Evolutionary conservation across 1,139 yeast species (phyloP).

Genomic region (Ashbya aceris): DNA sequence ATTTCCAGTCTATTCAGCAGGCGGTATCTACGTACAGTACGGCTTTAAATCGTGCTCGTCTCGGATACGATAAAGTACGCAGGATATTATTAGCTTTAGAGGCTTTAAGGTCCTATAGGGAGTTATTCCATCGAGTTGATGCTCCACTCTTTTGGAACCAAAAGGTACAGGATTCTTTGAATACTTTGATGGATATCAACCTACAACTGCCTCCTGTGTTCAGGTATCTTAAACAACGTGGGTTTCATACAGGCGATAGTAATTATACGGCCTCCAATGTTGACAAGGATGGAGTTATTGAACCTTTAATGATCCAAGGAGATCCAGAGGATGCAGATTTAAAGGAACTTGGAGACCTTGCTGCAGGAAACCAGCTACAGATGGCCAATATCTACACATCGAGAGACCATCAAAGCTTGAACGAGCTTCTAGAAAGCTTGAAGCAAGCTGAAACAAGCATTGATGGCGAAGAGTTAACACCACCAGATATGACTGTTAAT

Average conservation of each 20-base stretch:
- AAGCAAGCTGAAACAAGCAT: constrained; percentile 45
- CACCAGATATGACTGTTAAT: constrained; percentile 54
- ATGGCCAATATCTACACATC: constrained; percentile 28
- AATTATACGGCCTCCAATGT: neutral
- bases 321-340: constrained; percentile 3
- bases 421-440: constrained; percentile 55
- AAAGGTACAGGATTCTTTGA: neutral
- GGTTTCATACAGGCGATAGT: constrained; percentile 4
- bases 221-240: constrained; percentile 4
- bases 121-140: neutral
- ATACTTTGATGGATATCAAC: neutral
- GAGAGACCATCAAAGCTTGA: constrained; percentile 41
- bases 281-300: constrained; percentile 1
- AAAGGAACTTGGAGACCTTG: neutral
- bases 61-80: neutral
- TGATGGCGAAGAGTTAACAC: constrained; percentile 56
- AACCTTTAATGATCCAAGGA: constrained; percentile 6
- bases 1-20: constrained; percentile 1
- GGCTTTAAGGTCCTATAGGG: neutral
- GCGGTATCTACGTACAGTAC: neutral
- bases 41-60: neutral
- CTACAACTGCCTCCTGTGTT: constrained; percentile 5
- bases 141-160: constrained; percentile 1
- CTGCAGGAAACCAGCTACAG: constrained; percentile 10
- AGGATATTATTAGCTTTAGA: neutral